Evolutionary conservation across 352 stramenopile species (phyloP), one percentile per base, ranked within the genome.

Genomic region (Phytopythium montanum): DNA sequence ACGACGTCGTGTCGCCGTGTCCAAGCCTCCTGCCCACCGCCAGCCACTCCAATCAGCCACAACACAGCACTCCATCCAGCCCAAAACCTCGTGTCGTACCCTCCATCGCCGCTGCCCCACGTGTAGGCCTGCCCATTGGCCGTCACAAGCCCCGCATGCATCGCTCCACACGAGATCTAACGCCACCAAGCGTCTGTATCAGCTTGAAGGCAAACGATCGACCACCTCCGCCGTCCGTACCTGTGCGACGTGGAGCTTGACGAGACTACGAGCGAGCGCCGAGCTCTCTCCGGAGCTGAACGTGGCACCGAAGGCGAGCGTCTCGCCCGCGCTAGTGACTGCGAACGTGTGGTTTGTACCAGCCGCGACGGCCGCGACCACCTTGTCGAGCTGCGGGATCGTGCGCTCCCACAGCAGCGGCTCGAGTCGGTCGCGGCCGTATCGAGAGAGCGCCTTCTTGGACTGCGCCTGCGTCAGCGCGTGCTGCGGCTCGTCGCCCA

Each of bases 61-160:
- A 1, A 12, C 5, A 38, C 5, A 38, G 5, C 33, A 38, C 33
- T 38, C 33, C 33, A 16, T 8, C 21, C 21, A 4, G 9, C 0
- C 14, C 14, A 26, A 33, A 50, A 54, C 16, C 23, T 41, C 21
- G 10, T 1, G 19, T n/a, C 78, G 60, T 77, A 92, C 85, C 85
- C 85, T 65, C 83, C 85, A 53, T 94, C 85, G n/a, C 85, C 83
- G 36, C 75, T 93, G 21, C 85, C 85, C 85, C 85, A 94, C 3
- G 83, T 93, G 61, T 80, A 94, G 2, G 69, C 83, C 46, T 91
- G 83, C 9, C 85, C 84, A 12, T 83, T 76, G 3, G 58, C 75
- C 13, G 82, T 93, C n/a, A 94, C 78, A 19, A 94, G 65, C 2
- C 81, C 85, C 23, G 83, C 83, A 41, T 94, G 85, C 71, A 88